A percentile compares a stretch with the other conserved stretches of the same genome.
phyloP scores from a whole-genome alignment of 805 yeast species.

The Starmerella sp. region DNA sequence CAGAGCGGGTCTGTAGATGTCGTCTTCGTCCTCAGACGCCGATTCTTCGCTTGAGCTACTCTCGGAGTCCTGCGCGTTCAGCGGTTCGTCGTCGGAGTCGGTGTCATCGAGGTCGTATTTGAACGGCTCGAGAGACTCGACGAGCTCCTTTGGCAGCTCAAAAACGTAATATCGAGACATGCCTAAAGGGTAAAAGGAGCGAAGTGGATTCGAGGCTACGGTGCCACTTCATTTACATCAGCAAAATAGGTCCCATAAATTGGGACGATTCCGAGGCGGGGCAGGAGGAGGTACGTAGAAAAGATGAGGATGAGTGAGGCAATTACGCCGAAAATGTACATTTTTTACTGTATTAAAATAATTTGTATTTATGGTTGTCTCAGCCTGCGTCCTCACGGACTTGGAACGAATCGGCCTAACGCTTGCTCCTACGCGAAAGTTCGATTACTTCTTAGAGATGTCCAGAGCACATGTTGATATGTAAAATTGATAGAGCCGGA shows the following conservation, averaged over 20 bases:
- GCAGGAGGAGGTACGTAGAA: too few relatives aligned
- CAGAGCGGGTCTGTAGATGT: background rate
- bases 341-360: too few relatives aligned
- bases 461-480: too few relatives aligned
- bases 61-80: slow-evolving; percentile 1
- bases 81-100: slow-evolving; percentile 6
- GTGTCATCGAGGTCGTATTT: slow-evolving; percentile 18
- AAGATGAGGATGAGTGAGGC: too few relatives aligned
- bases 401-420: too few relatives aligned
- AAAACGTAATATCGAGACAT: slow-evolving; percentile 17
- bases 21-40: slow-evolving; percentile 27
- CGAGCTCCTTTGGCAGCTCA: slow-evolving; percentile 17
- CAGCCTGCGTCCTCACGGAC: too few relatives aligned
- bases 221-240: background rate
- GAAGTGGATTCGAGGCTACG: background rate
- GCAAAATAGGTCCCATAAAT: background rate
- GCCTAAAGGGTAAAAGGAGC: background rate
- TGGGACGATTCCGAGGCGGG: background rate
- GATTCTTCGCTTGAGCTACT: background rate
- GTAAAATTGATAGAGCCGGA: too few relatives aligned
- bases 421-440: too few relatives aligned
- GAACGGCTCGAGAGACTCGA: slow-evolving; percentile 24
- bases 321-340: too few relatives aligned
- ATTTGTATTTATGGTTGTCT: too few relatives aligned
- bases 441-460: too few relatives aligned